Percentiles rank a stretch among this genome's conserved stretches.
These are phyloP conservation scores for Delitschia confertaspora DNA, from an alignment of 495 filamentous ascomycete species.

Conservation along the genomic window DNA sequence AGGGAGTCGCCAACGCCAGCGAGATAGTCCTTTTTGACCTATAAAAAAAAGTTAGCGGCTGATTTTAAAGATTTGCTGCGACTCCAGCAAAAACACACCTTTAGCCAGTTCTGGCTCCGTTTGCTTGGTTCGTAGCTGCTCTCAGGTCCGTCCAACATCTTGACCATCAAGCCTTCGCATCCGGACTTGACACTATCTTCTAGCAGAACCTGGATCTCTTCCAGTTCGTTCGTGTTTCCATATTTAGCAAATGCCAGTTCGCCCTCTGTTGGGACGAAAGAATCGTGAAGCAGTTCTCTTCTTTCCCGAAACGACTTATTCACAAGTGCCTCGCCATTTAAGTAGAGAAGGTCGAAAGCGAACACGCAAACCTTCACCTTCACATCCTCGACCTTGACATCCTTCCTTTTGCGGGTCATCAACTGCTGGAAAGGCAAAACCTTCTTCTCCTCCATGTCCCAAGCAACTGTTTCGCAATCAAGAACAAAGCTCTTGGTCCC, in stretches of 20 bases:
- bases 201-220: constrained; percentile 83
- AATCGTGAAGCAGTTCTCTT: constrained; percentile 61
- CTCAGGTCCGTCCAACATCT: constrained; percentile 89
- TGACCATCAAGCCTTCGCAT: constrained; percentile 97
- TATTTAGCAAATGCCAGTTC: constrained; percentile 86
- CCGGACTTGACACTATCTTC: constrained; percentile 90
- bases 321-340: constrained; percentile 87
- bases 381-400: constrained; percentile 93
- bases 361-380: constrained; percentile 97
- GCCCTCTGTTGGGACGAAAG: constrained; percentile 70
- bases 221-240: constrained; percentile 80
- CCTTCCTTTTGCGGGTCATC: constrained; percentile 96
- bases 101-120: constrained; percentile 94
- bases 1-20: constrained; percentile 87
- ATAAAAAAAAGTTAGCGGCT: not conserved
- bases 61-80: too few relatives aligned
- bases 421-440: constrained; percentile 94
- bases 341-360: constrained; percentile 88
- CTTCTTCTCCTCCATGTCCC: constrained; percentile 88
- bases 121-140: constrained; percentile 93
- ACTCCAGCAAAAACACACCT: constrained; percentile 38
- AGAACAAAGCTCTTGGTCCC: constrained; percentile 90
- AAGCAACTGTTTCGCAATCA: constrained; percentile 97
- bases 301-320: constrained; percentile 80
- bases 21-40: constrained; percentile 95